Percentiles rank a stretch among this genome's conserved stretches.
Evolutionary conservation across 768 basidiomycete species (phyloP).

Genomic region (Suillus tomentosus): DNA sequence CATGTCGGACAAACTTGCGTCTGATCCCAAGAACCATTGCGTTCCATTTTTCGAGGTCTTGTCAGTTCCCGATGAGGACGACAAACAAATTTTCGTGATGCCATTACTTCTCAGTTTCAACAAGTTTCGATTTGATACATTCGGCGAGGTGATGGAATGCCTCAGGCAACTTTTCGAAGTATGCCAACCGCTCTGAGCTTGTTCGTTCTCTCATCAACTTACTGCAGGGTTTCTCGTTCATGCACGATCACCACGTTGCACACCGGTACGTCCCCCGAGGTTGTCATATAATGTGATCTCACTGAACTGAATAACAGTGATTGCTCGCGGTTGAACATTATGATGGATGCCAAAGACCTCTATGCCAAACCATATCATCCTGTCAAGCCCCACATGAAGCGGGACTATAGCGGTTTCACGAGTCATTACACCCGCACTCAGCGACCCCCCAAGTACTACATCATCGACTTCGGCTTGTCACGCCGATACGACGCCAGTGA

Average conservation of each 20-base stretch:
- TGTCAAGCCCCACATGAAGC: constrained; percentile 11
- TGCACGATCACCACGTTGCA: constrained; percentile 36
- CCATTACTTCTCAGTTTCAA: constrained; percentile 27
- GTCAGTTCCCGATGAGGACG: constrained; percentile 7
- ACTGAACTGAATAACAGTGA: constrained; percentile 23
- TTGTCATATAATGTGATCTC: not conserved
- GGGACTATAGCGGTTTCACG: constrained; percentile 23
- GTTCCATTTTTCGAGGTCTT: constrained; percentile 27
- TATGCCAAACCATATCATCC: constrained; percentile 33
- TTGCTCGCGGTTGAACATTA: constrained; percentile 33
- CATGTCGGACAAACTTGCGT: constrained; percentile 11
- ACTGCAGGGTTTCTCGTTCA: constrained; percentile 36
- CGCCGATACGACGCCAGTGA: constrained; percentile 29
- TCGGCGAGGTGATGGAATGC: constrained; percentile 31
- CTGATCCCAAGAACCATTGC: constrained; percentile 26
- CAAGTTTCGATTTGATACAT: constrained; percentile 23
- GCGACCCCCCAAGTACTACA: constrained; percentile 33
- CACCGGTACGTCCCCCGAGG: constrained; percentile 33
- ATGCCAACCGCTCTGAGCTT: too few relatives aligned
- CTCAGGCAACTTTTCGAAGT: constrained; percentile 34
- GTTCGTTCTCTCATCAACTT: constrained; percentile 3
- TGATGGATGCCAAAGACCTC: constrained; percentile 29
- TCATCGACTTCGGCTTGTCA: constrained; percentile 42
- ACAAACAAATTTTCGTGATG: constrained; percentile 31
- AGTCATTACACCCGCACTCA: constrained; percentile 33